Base-by-base conservation (phyloP, 306 rosid genomes). In the Trifolium pratense region DNA sequence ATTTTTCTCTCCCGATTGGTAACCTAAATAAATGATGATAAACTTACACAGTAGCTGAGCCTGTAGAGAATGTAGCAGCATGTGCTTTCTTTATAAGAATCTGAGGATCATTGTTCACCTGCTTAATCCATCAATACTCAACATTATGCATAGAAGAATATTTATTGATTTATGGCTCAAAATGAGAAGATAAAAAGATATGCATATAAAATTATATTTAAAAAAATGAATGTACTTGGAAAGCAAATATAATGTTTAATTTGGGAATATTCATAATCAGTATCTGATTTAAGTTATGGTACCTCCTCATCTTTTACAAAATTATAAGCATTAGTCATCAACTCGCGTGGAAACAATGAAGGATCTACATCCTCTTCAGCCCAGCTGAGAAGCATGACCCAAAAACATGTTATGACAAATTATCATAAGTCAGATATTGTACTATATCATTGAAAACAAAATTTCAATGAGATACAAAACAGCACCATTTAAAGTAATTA, bases 1-100 rank as follows among this genome's bases (percentile, higher is more conserved):
- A 65, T 3, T 18, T 31, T 68, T 70, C 18, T 34, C 46, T 40
- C 20, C 23, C 62, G 51, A 79, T 9, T 34, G 37, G 5, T 17
- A 72, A 55, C 57, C 55, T 57, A 52, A 20, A 68, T n/a, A 29
- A 26, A 37, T 61, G 14, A 58, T 39, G 68, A 70, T 43, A 71
- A 59, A 79, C 89, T 83, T 86, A 94, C 99, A 85, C 93, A 5
- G 93, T 94, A 26, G 99, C 99, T 75, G 99, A 94, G 61, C 99
- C 99, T 61, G 84, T 79, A 39, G 91, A 89, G 70, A 83, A 78
- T 70, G 96, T 94, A 73, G 87, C 89, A 82, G 99, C 97, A 85
- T 94, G 99, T 32, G 99, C 92, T 80, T 89, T 91, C 72, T 82
- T 84, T 51, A 91, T 75, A 78, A 94, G 89, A 84, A 83, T 84